Conservation (phyloP, 2,329 filamentous ascomycete species). For the Penicillium brasilianum region DNA sequence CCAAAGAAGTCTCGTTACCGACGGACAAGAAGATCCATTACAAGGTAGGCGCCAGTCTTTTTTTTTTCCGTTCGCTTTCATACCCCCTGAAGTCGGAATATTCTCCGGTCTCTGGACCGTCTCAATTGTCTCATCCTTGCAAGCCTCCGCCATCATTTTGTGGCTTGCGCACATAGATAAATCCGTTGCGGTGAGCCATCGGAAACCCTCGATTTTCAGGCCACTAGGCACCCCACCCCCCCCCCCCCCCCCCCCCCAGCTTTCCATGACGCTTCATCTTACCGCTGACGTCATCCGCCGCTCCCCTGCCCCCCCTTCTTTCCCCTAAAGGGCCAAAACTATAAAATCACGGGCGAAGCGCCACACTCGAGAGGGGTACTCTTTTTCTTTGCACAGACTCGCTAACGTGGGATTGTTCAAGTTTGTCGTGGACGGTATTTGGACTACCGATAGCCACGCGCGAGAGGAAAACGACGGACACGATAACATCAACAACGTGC, state of each 20-base stretch:
- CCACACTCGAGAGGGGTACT: neutral
- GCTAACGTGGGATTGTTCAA: conserved; percentile 44
- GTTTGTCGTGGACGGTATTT: conserved; percentile 95
- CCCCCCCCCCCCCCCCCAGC: no score
- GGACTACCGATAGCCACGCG: conserved; percentile 80
- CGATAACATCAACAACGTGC: conserved; percentile 91
- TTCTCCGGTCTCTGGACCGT: neutral
- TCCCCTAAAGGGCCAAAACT: neutral
- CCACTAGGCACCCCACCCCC: conserved; percentile 18
- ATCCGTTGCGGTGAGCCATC: conserved; percentile 27
- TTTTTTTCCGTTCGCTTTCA: conserved; percentile 13
- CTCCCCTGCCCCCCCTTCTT: conserved; percentile 5
- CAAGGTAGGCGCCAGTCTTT: conserved; percentile 70
- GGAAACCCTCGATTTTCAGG: neutral
- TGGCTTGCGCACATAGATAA: conserved; percentile 13
- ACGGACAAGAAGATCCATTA: conserved; percentile 79
- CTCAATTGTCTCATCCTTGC: neutral
- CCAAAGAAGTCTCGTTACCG: conserved; percentile 79
- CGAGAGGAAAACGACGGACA: conserved; percentile 81
- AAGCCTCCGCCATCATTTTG: neutral
- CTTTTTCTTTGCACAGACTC: conserved; percentile 23
- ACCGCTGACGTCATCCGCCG: conserved; percentile 32
- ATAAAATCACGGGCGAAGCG: conserved; percentile 3
- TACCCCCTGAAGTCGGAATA: neutral
- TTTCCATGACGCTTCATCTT: conserved; percentile 33